Evolutionary conservation across 2,329 filamentous ascomycete species (phyloP), one percentile per base, ranked within the genome.

Genomic region (Stenocarpella maydis): DNA sequence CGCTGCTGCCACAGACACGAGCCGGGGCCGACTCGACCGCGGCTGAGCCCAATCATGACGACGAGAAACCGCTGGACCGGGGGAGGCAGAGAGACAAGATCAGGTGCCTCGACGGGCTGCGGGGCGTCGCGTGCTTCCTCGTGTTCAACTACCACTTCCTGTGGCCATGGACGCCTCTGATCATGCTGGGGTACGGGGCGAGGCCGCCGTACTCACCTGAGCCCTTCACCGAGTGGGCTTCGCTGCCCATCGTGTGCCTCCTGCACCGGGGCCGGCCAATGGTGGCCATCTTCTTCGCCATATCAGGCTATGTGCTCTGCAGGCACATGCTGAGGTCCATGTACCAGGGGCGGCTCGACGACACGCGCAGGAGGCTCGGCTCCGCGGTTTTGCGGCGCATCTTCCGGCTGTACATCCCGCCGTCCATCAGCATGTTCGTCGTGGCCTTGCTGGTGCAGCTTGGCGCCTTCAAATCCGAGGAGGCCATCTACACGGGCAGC

Each of bases 131-230:
- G 19, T 82, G 80, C 67, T 77, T 82, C 37, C 74, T 81, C 43
- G 81, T 82, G 66, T 82, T 82, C 77, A 82, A 81, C 60, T 82
- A 81, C 69, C 80, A 82, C 69, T 82, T 81, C 66, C 74, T 82
- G 53, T 81, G 80, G 79, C 79, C 80, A 19, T 82, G 79, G 79
- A 81, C 79, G 1, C 77, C 79, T 0, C 70, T 74, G 39, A 81
- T 82, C 66, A 81, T 81, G 79, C 70, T 82, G n/a, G 79, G 79
- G 39, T 77, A 80, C 50, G 80, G 80, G 26, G 79, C 80, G 2
- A 71, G 76, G n/a, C 78, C 77, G 1, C 80, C 80, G 0, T 74
- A 75, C 31, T 74, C 80, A 1, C 76, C 78, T 1, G 78, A 80
- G 71, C 78, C 79, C 0, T 77, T 80, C 72, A 73, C 68, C 47